Conservation (phyloP, 257 asterid genomes). For the Solanum etuberosum region DNA sequence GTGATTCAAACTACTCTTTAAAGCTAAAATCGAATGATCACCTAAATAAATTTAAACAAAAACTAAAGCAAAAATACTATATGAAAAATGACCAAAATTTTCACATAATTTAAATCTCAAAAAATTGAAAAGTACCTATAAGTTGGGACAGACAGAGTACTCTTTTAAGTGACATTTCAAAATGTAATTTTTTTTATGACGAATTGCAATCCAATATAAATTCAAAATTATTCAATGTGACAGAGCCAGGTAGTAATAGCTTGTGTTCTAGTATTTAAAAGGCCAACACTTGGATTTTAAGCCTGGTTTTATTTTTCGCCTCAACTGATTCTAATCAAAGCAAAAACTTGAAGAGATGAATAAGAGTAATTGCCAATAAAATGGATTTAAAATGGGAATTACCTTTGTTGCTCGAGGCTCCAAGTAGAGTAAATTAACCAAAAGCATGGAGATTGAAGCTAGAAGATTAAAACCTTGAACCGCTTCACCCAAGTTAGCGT, state of each 20-base stretch:
- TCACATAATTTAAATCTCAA: neutral
- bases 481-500: neutral
- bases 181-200: too few species aligned
- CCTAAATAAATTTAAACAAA: neutral
- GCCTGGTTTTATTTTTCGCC: too few species aligned
- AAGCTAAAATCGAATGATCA: neutral
- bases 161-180: neutral
- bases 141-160: neutral
- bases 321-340: neutral
- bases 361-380: neutral
- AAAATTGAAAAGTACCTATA: neutral
- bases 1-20: too few species aligned
- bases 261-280: neutral
- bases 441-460: conserved; percentile 27
- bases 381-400: neutral
- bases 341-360: neutral
- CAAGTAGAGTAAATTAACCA: conserved; percentile 40
- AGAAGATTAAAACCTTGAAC: conserved; percentile 34
- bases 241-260: neutral
- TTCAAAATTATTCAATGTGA: too few species aligned
- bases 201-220: too few species aligned
- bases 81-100: neutral
- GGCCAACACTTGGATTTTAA: neutral
- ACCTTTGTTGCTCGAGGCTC: conserved; percentile 83
- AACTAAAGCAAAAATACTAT: neutral